Conservation (phyloP, 257 asterid genomes). For the Osmanthus fragrans region DNA sequence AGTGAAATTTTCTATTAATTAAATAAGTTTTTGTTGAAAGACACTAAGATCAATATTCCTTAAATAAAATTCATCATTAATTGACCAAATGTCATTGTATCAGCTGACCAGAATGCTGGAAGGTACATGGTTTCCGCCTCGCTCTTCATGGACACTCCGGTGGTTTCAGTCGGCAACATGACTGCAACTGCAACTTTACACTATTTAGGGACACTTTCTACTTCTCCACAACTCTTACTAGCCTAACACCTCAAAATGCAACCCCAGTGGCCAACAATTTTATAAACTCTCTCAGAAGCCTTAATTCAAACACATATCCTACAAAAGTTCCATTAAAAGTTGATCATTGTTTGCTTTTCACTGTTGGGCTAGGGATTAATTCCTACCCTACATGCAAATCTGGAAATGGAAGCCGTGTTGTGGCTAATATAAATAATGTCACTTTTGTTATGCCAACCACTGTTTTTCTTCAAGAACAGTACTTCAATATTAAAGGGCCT, state of each 20-base stretch:
- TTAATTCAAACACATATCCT: slow-evolving; percentile 48
- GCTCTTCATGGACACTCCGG: slow-evolving; percentile 56
- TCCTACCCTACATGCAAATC: too few species aligned
- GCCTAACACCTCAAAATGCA: slow-evolving; percentile 50
- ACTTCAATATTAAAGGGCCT: too few species aligned
- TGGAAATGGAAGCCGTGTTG: too few species aligned
- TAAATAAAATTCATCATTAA: too few species aligned
- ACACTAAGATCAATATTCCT: too few species aligned
- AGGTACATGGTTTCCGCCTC: slow-evolving; percentile 52
- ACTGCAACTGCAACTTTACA: slow-evolving; percentile 65
- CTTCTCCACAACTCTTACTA: slow-evolving; percentile 34
- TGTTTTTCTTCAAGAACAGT: too few species aligned
- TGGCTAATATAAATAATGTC: too few species aligned
- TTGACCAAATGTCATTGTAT: slow-evolving; percentile 44
- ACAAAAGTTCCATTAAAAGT: slow-evolving; percentile 66
- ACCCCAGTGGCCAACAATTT: slow-evolving; percentile 57
- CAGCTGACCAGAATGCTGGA: slow-evolving; percentile 36
- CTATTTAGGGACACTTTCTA: slow-evolving; percentile 51
- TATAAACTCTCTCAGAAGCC: slow-evolving; percentile 47
- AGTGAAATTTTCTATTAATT: too few species aligned
- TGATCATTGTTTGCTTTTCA: too few species aligned
- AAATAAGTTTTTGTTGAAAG: too few species aligned
- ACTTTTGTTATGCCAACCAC: too few species aligned
- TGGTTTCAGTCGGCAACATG: slow-evolving; percentile 48
- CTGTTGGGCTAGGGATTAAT: too few species aligned